A percentile compares a stretch with the other conserved stretches of the same genome.
Evolutionary conservation across 2,329 filamentous ascomycete genomes (phyloP).

Genomic region (Phialemonium atrogriseum): DNA sequence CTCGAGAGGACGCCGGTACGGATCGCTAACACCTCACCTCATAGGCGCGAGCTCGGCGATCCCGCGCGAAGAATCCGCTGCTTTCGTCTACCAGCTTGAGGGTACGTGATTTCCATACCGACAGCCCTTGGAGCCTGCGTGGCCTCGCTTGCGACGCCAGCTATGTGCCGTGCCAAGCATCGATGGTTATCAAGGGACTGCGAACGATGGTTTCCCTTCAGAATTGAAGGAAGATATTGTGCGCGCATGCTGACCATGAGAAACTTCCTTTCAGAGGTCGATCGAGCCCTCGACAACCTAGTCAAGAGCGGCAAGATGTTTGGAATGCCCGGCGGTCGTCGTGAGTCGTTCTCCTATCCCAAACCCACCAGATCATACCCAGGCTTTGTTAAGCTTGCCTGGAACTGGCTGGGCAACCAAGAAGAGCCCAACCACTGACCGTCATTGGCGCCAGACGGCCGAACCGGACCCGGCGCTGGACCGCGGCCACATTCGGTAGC

Average conservation of each 20-base stretch:
- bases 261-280: conserved; percentile 72
- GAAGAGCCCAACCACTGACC: conserved; percentile 16
- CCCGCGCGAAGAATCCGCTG: conserved; percentile 22
- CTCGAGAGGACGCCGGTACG: too few relatives aligned
- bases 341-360: conserved; percentile 68
- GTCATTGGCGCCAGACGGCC: conserved; percentile 52
- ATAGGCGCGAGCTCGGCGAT: conserved; percentile 25
- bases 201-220: too few relatives aligned
- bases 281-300: conserved; percentile 90
- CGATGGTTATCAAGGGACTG: too few relatives aligned
- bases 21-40: neutral
- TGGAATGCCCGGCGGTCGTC: conserved; percentile 56
- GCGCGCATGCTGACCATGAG: conserved; percentile 16
- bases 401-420: conserved; percentile 16
- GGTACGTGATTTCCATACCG: conserved; percentile 26
- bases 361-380: conserved; percentile 45
- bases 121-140: too few relatives aligned
- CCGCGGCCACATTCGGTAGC: conserved; percentile 77
- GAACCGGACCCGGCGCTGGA: conserved; percentile 52
- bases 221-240: neutral
- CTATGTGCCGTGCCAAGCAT: too few relatives aligned
- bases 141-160: too few relatives aligned
- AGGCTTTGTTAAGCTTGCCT: conserved; percentile 48
- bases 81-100: conserved; percentile 26
- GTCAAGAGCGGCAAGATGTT: conserved; percentile 96